Evolutionary conservation across 306 rosid genomes (phyloP).

Genomic region (Leucaena leucocephala): DNA sequence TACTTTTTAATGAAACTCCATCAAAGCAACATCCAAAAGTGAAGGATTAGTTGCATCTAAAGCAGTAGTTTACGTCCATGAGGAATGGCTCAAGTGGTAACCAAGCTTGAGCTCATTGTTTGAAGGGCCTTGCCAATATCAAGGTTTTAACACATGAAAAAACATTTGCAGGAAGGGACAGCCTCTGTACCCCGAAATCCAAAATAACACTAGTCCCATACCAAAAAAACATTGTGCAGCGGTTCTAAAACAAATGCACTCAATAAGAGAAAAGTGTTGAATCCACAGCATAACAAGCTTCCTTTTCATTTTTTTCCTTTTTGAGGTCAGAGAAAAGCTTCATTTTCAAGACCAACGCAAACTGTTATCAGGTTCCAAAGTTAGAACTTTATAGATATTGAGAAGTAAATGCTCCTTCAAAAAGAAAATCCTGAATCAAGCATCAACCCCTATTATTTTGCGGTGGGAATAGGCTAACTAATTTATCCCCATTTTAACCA

Average conservation of each 20-base stretch:
- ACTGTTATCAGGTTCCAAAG: not conserved
- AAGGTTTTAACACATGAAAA: not conserved
- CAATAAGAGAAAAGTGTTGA: not conserved
- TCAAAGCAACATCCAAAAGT: not conserved
- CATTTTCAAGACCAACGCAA: not conserved
- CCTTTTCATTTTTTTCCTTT: not conserved
- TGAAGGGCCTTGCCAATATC: too few species aligned
- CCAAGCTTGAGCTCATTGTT: not conserved
- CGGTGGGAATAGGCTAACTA: not conserved
- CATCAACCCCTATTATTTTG: not conserved
- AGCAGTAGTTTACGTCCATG: not conserved
- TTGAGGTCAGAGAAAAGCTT: not conserved
- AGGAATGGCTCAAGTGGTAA: not conserved
- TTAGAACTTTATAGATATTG: not conserved
- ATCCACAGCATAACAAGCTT: not conserved
- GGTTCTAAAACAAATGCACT: not conserved
- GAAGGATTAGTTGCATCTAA: slow-evolving; percentile 3
- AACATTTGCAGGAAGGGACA: not conserved
- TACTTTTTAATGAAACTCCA: not conserved
- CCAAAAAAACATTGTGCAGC: not conserved
- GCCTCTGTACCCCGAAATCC: not conserved
- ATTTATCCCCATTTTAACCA: not conserved
- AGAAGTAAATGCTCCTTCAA: not conserved
- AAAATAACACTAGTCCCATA: not conserved
- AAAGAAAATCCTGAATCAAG: not conserved